Percentiles rank a stretch among this genome's conserved stretches.
phyloP scores from a whole-genome alignment of 768 basidiomycete species.

The Lactifluus echinatus region DNA sequence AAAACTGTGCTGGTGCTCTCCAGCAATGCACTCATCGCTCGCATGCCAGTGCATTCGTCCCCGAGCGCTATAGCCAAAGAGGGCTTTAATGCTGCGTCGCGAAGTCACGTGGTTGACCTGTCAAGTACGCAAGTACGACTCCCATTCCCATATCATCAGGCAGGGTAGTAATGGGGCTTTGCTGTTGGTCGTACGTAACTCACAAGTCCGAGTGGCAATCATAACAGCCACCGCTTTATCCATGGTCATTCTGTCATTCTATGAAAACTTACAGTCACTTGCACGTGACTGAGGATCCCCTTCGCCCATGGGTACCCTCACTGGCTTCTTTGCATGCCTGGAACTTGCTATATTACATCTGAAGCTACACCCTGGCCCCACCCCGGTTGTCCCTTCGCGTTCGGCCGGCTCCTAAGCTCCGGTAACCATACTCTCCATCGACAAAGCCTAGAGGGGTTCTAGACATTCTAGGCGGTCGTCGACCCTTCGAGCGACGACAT shows the following conservation, averaged over 20 bases:
- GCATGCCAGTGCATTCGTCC: too few relatives aligned
- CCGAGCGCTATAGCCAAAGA: too few relatives aligned
- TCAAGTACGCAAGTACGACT: too few relatives aligned
- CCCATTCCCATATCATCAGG: background rate
- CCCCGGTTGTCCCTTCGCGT: background rate
- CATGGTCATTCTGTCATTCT: background rate
- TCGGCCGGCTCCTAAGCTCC: background rate
- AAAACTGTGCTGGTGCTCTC: too few relatives aligned
- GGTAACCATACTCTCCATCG: background rate
- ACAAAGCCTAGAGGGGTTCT: background rate
- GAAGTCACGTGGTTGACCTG: too few relatives aligned
- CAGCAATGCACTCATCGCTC: too few relatives aligned
- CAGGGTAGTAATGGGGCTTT: too few relatives aligned
- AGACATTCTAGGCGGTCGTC: background rate
- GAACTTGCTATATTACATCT: background rate
- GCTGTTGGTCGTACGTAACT: too few relatives aligned
- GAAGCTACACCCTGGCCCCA: background rate
- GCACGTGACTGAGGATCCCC: background rate
- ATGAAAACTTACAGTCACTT: background rate
- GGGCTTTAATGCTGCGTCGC: too few relatives aligned
- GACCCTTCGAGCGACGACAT: background rate
- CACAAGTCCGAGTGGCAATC: background rate
- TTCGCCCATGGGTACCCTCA: background rate
- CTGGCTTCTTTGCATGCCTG: background rate
- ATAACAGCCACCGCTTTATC: background rate